Evolutionary conservation across 768 basidiomycete genomes (phyloP).

Genomic region (Kwoniella heveanensis): DNA sequence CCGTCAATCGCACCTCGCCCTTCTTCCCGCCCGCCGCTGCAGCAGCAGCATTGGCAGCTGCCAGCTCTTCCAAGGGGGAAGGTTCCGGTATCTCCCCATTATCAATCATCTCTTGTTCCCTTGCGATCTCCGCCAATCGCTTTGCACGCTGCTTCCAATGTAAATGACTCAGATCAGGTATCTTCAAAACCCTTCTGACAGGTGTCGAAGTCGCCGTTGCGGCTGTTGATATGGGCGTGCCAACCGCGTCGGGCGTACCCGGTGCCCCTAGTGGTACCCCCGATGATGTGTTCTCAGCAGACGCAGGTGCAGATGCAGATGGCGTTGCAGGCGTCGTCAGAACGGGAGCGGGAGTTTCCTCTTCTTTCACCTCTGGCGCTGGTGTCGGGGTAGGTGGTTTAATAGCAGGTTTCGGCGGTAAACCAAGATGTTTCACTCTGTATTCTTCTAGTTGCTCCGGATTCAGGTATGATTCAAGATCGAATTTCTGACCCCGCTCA

Average conservation of each 20-base stretch:
- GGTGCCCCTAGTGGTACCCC: not conserved
- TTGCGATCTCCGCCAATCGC: conserved; percentile 20
- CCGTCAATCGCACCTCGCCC: conserved; percentile 13
- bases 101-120: conserved; percentile 17
- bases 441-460: conserved; percentile 32
- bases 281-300: not conserved
- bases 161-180: conserved; percentile 25
- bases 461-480: conserved; percentile 41
- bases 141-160: conserved; percentile 34
- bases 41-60: not conserved
- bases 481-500: conserved; percentile 32
- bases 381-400: conserved; percentile 5
- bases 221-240: conserved; percentile 1
- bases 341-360: too few relatives aligned
- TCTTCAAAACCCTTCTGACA: conserved; percentile 8
- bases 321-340: not conserved
- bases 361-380: not conserved
- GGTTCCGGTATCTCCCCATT: conserved; percentile 22
- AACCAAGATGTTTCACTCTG: conserved; percentile 12
- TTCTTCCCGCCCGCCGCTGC: conserved; percentile 14
- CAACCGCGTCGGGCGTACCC: not conserved
- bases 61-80: conserved; percentile 8
- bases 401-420: conserved; percentile 12
- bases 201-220: conserved; percentile 5
- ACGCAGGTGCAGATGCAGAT: not conserved